phyloP scores from a whole-genome alignment of 371 early-diverging fungal species.

The Rhizomucor pusillus region DNA sequence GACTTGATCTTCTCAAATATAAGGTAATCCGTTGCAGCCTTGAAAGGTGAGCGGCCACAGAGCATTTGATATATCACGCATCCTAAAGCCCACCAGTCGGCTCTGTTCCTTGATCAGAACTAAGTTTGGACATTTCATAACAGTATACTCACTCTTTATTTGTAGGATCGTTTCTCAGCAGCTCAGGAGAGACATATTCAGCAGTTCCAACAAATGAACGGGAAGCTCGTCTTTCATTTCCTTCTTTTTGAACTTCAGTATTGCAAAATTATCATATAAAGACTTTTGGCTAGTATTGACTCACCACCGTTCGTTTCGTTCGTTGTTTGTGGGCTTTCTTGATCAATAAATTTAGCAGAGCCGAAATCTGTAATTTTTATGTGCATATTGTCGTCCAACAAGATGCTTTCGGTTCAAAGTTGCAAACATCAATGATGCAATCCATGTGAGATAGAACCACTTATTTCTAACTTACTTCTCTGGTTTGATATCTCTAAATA shows the following conservation, averaged over 20 bases:
- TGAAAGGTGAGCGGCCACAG: constrained; percentile 94
- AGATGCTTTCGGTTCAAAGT: constrained; percentile 53
- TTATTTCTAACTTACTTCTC: constrained; percentile 81
- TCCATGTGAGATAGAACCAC: constrained; percentile 3
- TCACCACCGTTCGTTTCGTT: constrained; percentile 10
- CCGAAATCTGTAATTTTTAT: constrained; percentile 97
- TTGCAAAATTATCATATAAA: background rate
- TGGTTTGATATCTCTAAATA: constrained; percentile 79
- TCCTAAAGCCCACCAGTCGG: constrained; percentile 98
- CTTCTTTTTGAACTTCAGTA: background rate
- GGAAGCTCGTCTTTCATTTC: constrained; percentile 31
- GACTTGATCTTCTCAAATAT: constrained; percentile 94
- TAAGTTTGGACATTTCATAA: background rate
- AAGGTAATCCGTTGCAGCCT: constrained; percentile 91
- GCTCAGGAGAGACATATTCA: constrained; percentile 96
- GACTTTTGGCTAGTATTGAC: background rate
- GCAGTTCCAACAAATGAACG: constrained; percentile 97
- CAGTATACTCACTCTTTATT: constrained; percentile 49
- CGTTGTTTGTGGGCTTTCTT: constrained; percentile 3
- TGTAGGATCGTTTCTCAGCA: constrained; percentile 84
- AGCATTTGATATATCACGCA: constrained; percentile 97
- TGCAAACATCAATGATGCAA: background rate
- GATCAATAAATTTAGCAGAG: constrained; percentile 81
- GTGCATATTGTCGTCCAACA: constrained; percentile 81
- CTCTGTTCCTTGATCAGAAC: constrained; percentile 34